Evolutionary conservation across 345 rosid species (phyloP).

Genomic region (Eucalyptus sp.): DNA sequence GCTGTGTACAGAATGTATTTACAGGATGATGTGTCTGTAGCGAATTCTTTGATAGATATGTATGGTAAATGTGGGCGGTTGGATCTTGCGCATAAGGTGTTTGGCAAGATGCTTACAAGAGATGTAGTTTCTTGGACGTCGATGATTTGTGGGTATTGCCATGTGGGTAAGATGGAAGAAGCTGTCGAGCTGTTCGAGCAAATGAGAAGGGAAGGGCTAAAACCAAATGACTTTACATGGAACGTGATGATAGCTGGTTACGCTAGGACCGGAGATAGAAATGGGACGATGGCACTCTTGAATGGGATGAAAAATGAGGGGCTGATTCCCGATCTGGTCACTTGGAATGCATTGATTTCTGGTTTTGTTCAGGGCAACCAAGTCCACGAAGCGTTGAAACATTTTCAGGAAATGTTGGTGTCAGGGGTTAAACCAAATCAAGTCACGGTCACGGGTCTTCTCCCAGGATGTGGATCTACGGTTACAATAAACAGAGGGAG

Average conservation of each 20-base stretch:
- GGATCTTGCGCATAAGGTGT: constrained; percentile 18
- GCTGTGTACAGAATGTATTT: constrained; percentile 7
- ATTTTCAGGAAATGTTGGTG: constrained; percentile 16
- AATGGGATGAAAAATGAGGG: constrained; percentile 25
- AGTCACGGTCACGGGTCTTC: constrained; percentile 37
- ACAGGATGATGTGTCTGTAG: constrained; percentile 7
- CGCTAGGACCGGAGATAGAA: constrained; percentile 27
- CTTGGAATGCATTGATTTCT: constrained; percentile 50
- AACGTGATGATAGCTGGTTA: constrained; percentile 23
- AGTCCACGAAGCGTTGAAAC: constrained; percentile 20
- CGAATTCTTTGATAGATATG: constrained; percentile 31
- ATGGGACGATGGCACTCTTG: constrained; percentile 8
- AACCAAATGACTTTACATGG: constrained; percentile 36
- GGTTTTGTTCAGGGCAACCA: constrained; percentile 33
- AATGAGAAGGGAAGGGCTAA: constrained; percentile 29
- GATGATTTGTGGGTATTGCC: constrained; percentile 35
- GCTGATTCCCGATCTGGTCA: constrained; percentile 26
- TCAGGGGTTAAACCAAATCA: constrained; percentile 18
- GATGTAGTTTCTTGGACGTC: constrained; percentile 41
- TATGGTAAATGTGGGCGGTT: constrained; percentile 18
- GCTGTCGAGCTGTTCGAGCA: constrained; percentile 18
- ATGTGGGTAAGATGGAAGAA: constrained; percentile 10
- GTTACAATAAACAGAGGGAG: constrained; percentile 24
- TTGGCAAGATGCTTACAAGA: constrained; percentile 15
- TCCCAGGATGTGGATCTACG: constrained; percentile 29